Evolutionary conservation across 2,329 filamentous ascomycete species (phyloP).

Genomic region (Xylariaceae sp.): DNA sequence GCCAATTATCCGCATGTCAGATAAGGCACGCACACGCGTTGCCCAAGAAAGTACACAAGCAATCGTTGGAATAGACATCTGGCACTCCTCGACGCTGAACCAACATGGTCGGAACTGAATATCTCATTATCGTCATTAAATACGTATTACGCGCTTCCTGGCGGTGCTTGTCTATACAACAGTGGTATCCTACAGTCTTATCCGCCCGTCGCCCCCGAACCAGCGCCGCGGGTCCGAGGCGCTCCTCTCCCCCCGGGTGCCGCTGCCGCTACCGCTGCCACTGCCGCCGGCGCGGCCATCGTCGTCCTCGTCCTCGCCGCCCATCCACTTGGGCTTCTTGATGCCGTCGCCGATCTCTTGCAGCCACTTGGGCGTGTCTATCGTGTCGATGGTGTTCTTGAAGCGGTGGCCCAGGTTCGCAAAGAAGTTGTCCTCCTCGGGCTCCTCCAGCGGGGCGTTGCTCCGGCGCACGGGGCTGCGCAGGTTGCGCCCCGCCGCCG

Average conservation of each 20-base stretch:
- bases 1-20: no score
- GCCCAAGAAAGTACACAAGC: no score
- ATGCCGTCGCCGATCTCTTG: slow-evolving; percentile 61
- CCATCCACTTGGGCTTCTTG: slow-evolving; percentile 78
- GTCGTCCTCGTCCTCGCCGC: slow-evolving; percentile 43
- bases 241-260: slow-evolving; percentile 12
- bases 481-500: slow-evolving; percentile 21
- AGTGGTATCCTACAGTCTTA: slow-evolving; percentile 22
- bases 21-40: no score
- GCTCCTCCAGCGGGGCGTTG: slow-evolving; percentile 48
- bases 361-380: slow-evolving; percentile 77
- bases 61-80: no score
- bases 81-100: no score
- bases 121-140: no score
- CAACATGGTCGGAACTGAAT: no score
- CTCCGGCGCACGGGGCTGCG: slow-evolving; percentile 31
- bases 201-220: slow-evolving; percentile 45
- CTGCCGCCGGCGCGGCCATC: slow-evolving; percentile 35
- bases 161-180: no score
- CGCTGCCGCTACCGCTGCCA: slow-evolving; percentile 17
- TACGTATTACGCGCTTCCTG: no score
- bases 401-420: slow-evolving; percentile 76
- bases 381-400: slow-evolving; percentile 82
- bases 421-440: slow-evolving; percentile 75
- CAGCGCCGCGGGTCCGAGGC: slow-evolving; percentile 46